phyloP scores from a whole-genome alignment of 192 early-diverging fungal genomes.

The Backusella macrospora region DNA sequence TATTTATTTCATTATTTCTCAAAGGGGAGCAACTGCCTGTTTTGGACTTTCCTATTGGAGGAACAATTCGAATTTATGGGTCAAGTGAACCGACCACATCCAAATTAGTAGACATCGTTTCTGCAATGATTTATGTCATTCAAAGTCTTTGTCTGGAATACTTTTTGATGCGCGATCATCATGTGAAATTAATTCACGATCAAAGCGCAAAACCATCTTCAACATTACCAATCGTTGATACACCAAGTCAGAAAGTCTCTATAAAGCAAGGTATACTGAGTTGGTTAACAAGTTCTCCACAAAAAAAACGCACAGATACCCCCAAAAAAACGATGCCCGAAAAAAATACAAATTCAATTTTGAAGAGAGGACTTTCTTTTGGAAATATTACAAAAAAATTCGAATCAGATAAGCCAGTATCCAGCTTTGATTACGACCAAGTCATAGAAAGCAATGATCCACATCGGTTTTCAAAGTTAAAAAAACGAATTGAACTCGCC shows the following conservation, averaged over 20 bases:
- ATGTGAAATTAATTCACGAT: slow-evolving; percentile 40
- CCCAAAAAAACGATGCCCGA: not conserved
- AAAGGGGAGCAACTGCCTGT: slow-evolving; percentile 1
- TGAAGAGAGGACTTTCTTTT: slow-evolving; percentile 1
- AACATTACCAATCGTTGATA: not conserved
- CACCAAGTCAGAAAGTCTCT: not conserved
- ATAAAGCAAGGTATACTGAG: not conserved
- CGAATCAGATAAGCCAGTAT: not conserved
- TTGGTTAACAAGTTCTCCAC: not conserved
- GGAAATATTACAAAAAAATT: slow-evolving; percentile 7
- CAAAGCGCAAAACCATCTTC: not conserved
- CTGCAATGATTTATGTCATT: slow-evolving; percentile 70
- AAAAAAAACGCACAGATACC: slow-evolving; percentile 4
- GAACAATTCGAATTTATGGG: slow-evolving; percentile 27
- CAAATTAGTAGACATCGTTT: slow-evolving; percentile 58
- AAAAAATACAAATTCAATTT: not conserved
- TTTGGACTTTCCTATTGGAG: slow-evolving; percentile 22
- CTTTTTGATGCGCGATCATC: slow-evolving; percentile 72
- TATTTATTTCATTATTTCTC: not conserved
- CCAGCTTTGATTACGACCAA: slow-evolving; percentile 1
- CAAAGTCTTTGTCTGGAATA: slow-evolving; percentile 82
- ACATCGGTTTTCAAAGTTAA: slow-evolving; percentile 43
- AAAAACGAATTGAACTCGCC: slow-evolving; percentile 55
- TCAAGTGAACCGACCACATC: not conserved
- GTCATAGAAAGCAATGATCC: slow-evolving; percentile 35